These are phyloP conservation scores for Takashimella tepidaria DNA, from an alignment of 1,284 basidiomycete genomes.

Conservation along the genomic window DNA sequence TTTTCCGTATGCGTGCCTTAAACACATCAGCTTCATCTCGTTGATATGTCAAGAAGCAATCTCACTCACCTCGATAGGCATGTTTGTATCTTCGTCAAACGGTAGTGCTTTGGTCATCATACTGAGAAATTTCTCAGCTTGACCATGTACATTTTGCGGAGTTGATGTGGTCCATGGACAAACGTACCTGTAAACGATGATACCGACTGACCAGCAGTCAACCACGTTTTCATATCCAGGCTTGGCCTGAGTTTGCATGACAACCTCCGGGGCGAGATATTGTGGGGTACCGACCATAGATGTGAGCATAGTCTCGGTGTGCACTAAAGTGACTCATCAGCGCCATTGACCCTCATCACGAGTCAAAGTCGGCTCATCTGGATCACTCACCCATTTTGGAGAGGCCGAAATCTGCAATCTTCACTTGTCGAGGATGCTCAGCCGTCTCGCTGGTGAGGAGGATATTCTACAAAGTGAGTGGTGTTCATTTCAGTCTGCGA, in stretches of 20 bases:
- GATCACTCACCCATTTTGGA: conserved; percentile 79
- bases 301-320: conserved; percentile 40
- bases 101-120: conserved; percentile 48
- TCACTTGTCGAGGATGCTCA: conserved; percentile 27
- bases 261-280: conserved; percentile 55
- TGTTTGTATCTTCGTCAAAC: conserved; percentile 46
- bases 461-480: conserved; percentile 37
- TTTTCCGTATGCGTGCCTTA: conserved; percentile 51
- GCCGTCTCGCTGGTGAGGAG: conserved; percentile 36
- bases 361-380: conserved; percentile 33
- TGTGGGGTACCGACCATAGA: conserved; percentile 50
- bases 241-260: conserved; percentile 58
- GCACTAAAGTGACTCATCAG: conserved; percentile 20
- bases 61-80: conserved; percentile 32
- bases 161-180: not conserved
- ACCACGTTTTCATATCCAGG: conserved; percentile 74
- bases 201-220: conserved; percentile 89
- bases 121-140: too few relatives aligned
- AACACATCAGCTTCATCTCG: conserved; percentile 5
- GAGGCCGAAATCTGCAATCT: conserved; percentile 85
- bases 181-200: conserved; percentile 79
- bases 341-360: conserved; percentile 9
- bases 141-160: too few relatives aligned
- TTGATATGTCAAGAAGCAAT: not conserved
- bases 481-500: conserved; percentile 17